Evolutionary conservation across 1,139 yeast species (phyloP).

Genomic region (Yamadazyma songkhlaensis): DNA sequence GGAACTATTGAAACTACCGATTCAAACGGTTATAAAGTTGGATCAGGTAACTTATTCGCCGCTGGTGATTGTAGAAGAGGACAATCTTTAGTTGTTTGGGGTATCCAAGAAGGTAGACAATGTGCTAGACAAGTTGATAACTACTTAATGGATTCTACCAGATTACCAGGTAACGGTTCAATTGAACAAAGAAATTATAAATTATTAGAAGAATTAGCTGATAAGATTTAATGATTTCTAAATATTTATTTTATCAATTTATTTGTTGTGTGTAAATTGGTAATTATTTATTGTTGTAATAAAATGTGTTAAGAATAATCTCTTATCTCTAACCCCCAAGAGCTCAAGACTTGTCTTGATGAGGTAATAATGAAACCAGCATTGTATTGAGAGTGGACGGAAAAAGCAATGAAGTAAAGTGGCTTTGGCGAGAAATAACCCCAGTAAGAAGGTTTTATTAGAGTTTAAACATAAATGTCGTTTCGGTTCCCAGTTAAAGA

Average conservation of each 20-base stretch:
- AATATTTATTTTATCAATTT: not conserved
- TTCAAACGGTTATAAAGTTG: slow-evolving; percentile 69
- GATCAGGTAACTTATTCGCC: slow-evolving; percentile 69
- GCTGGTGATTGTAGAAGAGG: slow-evolving; percentile 99
- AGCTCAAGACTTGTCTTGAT: too few relatives aligned
- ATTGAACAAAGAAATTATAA: slow-evolving; percentile 80
- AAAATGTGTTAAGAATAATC: slow-evolving; percentile 1
- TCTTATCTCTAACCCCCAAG: too few relatives aligned
- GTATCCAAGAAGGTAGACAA: slow-evolving; percentile 98
- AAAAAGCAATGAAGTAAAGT: too few relatives aligned
- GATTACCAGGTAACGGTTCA: slow-evolving; percentile 93
- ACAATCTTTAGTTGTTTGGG: slow-evolving; percentile 98
- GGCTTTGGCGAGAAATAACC: too few relatives aligned
- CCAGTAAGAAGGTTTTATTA: too few relatives aligned
- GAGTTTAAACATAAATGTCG: too few relatives aligned
- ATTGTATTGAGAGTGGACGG: too few relatives aligned
- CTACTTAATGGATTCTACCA: slow-evolving; percentile 71
- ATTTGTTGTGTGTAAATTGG: too few relatives aligned
- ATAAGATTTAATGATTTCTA: slow-evolving; percentile 37
- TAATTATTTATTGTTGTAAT: slow-evolving; percentile 4
- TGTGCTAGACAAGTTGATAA: slow-evolving; percentile 93
- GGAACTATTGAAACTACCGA: slow-evolving; percentile 78
- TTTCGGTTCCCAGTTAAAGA: too few relatives aligned
- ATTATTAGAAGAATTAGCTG: slow-evolving; percentile 70
- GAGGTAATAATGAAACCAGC: too few relatives aligned